These are phyloP conservation scores for Phalaenopsis aphrodite DNA, from an alignment of 106 monocot genomes.

Conservation along the genomic window DNA sequence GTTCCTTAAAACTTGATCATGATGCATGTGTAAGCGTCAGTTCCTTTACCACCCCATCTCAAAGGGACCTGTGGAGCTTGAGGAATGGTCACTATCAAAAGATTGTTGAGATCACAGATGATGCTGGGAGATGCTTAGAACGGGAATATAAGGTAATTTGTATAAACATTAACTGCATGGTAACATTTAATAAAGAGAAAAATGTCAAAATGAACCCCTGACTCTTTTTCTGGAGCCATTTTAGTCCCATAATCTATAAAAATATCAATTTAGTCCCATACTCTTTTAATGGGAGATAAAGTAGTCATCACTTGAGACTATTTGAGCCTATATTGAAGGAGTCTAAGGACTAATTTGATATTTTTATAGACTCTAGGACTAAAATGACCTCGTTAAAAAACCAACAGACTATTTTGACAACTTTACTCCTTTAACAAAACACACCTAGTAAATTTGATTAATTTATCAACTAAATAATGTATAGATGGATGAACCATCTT, in stretches of 20 bases:
- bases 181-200: not conserved
- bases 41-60: slow-evolving; percentile 32
- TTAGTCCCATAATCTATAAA: too few species aligned
- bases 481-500: slow-evolving; percentile 70
- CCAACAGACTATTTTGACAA: too few species aligned
- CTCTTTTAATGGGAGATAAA: too few species aligned
- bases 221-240: too few species aligned
- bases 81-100: slow-evolving; percentile 47
- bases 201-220: too few species aligned
- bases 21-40: slow-evolving; percentile 43
- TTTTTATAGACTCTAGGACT: too few species aligned
- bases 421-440: not conserved
- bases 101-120: slow-evolving; percentile 47
- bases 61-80: slow-evolving; percentile 33
- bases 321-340: too few species aligned
- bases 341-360: too few species aligned
- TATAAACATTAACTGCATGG: not conserved
- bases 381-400: too few species aligned
- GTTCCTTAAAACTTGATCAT: slow-evolving; percentile 61
- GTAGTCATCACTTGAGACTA: too few species aligned
- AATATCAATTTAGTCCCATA: too few species aligned
- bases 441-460: not conserved
- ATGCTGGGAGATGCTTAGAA: slow-evolving; percentile 48
- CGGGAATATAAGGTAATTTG: slow-evolving; percentile 59
- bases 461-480: not conserved